Base-by-base conservation (phyloP, 2,329 filamentous ascomycete species). In the Pseudocercospora pini-densiflorae region DNA sequence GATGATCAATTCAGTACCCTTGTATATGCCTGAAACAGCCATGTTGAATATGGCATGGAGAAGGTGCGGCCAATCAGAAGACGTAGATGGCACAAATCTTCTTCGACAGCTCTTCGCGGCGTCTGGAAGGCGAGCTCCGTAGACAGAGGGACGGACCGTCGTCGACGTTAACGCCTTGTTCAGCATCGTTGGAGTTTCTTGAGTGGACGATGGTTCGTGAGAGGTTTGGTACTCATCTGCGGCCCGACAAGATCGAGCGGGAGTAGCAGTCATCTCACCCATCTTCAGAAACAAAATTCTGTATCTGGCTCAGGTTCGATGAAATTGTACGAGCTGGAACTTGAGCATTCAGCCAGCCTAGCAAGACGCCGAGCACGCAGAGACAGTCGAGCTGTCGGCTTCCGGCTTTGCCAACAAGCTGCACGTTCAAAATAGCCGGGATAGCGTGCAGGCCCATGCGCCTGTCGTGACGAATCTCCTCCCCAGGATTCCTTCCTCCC, bases 271-370 rank as follows among this genome's bases (percentile, higher is more conserved):
- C 40, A 45, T 19, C 19, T 45, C 40, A 19, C 19, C 40, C 40
- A 45, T 16, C 40, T 19, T 16, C 40, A 45, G 40, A 45, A 1
- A 19, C 40, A 9, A 16, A 45, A 19, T 16, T 19, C 14, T 19
- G 40, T 45, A 16, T 45, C 14, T 45, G 40, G 40, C 14, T 45
- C 14, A 45, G 40, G 40, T 24, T 51, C n/a, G 10, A 12, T 21
- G n/a, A 19, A 51, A 21, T 19, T 51, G 47, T 51, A 51, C 47
- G 47, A 51, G 47, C 47, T 51, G 47, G 47, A 51, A 51, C 47
- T 24, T 51, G 47, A 51, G n/a, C 47, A 51, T 23, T 51, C 47
- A 51, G 47, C 47, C 47, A 45, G 40, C 40, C 40, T 45, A 21
- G 47, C 47, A 45, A 16, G 19, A 45, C 19, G 40, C 40, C 14